Conservation (phyloP, 2,329 filamentous ascomycete species). For the Beauveria sp. region DNA sequence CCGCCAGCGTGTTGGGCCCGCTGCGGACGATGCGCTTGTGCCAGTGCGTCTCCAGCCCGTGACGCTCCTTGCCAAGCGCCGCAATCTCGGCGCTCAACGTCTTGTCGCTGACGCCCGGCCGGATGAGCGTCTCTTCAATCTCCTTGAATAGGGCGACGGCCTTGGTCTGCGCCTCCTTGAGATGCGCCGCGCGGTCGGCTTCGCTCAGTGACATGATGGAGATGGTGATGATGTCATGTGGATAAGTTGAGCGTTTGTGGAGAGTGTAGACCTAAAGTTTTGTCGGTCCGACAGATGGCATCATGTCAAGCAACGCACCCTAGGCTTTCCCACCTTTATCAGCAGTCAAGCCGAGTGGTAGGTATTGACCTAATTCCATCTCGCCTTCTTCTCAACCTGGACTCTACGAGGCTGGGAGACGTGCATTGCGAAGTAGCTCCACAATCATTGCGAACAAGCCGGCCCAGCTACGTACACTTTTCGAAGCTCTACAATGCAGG, state of each 20-base stretch:
- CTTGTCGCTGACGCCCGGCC: slow-evolving; percentile 40
- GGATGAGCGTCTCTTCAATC: slow-evolving; percentile 37
- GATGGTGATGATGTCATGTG: not conserved
- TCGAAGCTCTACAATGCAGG: not conserved
- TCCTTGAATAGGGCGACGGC: slow-evolving; percentile 37
- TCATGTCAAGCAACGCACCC: not conserved
- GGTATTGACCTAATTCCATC: not conserved
- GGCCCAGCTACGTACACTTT: not conserved
- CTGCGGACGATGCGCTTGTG: slow-evolving; percentile 44
- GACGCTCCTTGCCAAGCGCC: slow-evolving; percentile 18
- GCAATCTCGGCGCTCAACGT: slow-evolving; percentile 39
- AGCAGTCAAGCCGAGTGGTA: not conserved
- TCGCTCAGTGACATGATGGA: not conserved
- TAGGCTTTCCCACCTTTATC: not conserved
- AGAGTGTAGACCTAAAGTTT: not conserved
- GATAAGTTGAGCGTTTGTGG: not conserved
- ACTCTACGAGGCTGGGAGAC: too few relatives aligned
- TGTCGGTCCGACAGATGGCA: not conserved
- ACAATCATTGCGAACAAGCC: not conserved
- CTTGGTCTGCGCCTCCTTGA: slow-evolving; percentile 39
- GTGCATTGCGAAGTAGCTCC: too few relatives aligned
- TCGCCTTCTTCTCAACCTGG: too few relatives aligned
- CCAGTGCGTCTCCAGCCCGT: slow-evolving; percentile 41
- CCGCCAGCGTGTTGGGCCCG: slow-evolving; percentile 40
- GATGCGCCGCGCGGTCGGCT: slow-evolving; percentile 25